Evolutionary conservation across 352 stramenopile genomes (phyloP).

Genomic region (Globisporangium nunn): DNA sequence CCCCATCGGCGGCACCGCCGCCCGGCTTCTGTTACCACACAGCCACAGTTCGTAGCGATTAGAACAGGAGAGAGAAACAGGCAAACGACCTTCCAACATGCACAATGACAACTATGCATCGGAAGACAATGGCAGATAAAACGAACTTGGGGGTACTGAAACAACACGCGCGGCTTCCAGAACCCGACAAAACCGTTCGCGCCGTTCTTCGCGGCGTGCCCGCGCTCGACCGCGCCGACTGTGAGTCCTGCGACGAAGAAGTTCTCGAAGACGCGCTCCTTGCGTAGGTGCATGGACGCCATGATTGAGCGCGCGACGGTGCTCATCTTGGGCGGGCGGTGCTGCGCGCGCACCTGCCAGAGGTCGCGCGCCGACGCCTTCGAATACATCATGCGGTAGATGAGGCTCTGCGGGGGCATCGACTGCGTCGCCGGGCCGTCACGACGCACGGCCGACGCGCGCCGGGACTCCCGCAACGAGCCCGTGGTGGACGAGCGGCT

Average conservation of each 20-base stretch:
- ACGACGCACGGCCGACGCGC: not conserved
- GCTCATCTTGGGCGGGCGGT: constrained; percentile 27
- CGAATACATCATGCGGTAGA: constrained; percentile 76
- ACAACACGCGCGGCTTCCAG: constrained; percentile 73
- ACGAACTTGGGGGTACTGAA: constrained; percentile 54
- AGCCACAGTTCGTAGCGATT: not conserved
- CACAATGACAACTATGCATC: too few species aligned
- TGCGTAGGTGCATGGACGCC: constrained; percentile 76
- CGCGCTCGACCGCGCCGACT: constrained; percentile 24
- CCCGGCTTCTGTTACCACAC: constrained; percentile 12
- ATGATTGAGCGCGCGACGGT: constrained; percentile 66
- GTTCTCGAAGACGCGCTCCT: constrained; percentile 77
- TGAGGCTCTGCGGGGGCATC: constrained; percentile 42
- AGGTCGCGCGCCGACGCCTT: constrained; percentile 53
- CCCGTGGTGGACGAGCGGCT: constrained; percentile 56
- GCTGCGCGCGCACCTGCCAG: constrained; percentile 39
- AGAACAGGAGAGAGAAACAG: constrained; percentile 2
- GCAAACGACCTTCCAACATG: constrained; percentile 17
- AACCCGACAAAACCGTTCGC: constrained; percentile 29
- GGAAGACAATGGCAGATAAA: too few species aligned
- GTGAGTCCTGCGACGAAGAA: constrained; percentile 65
- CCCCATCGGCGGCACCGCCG: constrained; percentile 32
- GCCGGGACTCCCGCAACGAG: constrained; percentile 14
- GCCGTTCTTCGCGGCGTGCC: constrained; percentile 17
- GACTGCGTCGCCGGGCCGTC: constrained; percentile 11